phyloP scores from a whole-genome alignment of 2,329 filamentous ascomycete species.

The Huntiella abstrusa region DNA sequence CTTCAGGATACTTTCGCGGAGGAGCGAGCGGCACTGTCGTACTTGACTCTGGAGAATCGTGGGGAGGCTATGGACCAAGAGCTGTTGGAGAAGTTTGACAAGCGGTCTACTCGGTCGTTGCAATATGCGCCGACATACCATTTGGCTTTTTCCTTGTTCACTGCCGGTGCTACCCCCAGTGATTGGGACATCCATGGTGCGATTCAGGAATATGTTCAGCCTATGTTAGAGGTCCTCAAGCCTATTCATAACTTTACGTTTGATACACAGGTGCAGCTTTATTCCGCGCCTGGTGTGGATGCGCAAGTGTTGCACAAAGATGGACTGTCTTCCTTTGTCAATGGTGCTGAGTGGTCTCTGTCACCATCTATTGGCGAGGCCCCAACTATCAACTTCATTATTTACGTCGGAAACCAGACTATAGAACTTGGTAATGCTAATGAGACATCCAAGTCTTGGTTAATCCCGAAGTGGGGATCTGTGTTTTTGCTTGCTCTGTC shows the following conservation, averaged over 20 bases:
- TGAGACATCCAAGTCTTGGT: constrained; percentile 48
- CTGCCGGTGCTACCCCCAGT: constrained; percentile 55
- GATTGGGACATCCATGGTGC: constrained; percentile 82
- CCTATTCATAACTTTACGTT: constrained; percentile 89
- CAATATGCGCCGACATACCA: constrained; percentile 92
- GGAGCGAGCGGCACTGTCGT: constrained; percentile 71
- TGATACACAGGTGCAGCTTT: constrained; percentile 89
- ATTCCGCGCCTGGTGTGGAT: constrained; percentile 52
- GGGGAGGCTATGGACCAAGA: constrained; percentile 30
- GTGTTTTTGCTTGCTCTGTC: constrained; percentile 37
- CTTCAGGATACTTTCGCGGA: constrained; percentile 65
- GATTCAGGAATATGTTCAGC: constrained; percentile 61
- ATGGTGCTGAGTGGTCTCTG: constrained; percentile 92
- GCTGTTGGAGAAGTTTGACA: constrained; percentile 36
- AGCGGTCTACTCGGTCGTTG: constrained; percentile 65
- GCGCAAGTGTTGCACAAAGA: constrained; percentile 55
- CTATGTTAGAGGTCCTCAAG: constrained; percentile 59
- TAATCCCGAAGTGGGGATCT: constrained; percentile 88
- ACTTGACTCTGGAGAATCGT: constrained; percentile 36
- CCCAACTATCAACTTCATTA: constrained; percentile 87
- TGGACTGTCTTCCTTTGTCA: constrained; percentile 85
- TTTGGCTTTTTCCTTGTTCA: constrained; percentile 88
- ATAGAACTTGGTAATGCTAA: constrained; percentile 30
- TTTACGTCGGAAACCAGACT: constrained; percentile 69
- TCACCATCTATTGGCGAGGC: constrained; percentile 85